phyloP scores from a whole-genome alignment of 441 rosid species.

The Rhodomyrtus psidioides region DNA sequence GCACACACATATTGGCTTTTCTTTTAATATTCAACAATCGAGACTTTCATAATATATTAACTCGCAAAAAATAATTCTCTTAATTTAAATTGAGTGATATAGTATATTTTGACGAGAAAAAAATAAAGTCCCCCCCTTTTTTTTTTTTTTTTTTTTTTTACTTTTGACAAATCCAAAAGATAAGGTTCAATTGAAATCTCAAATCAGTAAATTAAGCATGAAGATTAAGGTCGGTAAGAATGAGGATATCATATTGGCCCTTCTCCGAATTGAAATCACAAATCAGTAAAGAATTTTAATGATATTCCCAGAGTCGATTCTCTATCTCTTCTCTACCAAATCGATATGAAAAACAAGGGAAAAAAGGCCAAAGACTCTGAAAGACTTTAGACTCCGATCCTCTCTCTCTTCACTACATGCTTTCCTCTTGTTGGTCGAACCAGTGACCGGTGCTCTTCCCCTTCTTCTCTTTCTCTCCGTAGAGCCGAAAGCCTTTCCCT shows the following conservation, averaged over 20 bases:
- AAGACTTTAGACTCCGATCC: not conserved
- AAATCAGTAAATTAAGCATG: not conserved
- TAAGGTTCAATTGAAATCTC: no score
- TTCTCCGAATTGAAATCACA: not conserved
- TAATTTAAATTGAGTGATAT: not conserved
- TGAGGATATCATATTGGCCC: not conserved
- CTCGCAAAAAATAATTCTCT: not conserved
- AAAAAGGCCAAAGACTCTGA: not conserved
- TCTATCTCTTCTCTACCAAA: no score
- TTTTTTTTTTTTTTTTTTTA: no score
- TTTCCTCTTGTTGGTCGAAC: not conserved
- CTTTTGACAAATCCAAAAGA: not conserved
- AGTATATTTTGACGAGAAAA: not conserved
- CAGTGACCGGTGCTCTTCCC: not conserved
- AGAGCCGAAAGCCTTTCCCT: constrained; percentile 8
- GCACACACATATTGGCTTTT: not conserved
- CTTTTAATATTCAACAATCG: not conserved
- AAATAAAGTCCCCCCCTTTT: not conserved
- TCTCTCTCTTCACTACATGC: not conserved
- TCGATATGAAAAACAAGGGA: not conserved
- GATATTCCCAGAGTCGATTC: no score
- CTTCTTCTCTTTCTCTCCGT: not conserved
- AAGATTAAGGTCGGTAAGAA: not conserved
- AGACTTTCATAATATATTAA: not conserved
- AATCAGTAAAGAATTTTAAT: not conserved